phyloP scores from a whole-genome alignment of 176 grass and related monocot species.

The Raddia distichophylla region DNA sequence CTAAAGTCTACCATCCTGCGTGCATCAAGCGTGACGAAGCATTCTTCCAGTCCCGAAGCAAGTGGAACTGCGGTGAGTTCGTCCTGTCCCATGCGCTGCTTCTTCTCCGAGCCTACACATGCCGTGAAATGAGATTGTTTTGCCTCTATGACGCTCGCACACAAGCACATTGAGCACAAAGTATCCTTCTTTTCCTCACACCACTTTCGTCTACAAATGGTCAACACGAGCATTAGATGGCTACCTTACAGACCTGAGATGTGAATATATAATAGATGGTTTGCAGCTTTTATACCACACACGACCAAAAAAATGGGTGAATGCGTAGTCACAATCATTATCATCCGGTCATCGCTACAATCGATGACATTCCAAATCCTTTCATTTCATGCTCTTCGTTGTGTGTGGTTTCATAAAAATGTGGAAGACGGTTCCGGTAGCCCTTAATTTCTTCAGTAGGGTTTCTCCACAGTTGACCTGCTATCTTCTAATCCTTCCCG shows the following conservation, averaged over 20 bases:
- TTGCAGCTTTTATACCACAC: background rate
- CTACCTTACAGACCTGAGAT: background rate
- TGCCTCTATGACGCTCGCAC: background rate
- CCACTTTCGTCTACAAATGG: background rate
- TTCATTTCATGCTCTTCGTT: background rate
- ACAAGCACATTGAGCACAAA: background rate
- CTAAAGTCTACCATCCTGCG: conserved; percentile 94
- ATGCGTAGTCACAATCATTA: background rate
- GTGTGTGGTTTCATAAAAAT: background rate
- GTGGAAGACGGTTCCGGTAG: background rate
- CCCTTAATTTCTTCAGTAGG: background rate
- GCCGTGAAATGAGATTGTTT: background rate
- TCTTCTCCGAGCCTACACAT: background rate
- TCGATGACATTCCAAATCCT: background rate
- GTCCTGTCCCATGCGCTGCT: too few species aligned
- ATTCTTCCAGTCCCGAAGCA: conserved; percentile 75
- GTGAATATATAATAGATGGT: background rate
- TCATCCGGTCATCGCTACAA: background rate
- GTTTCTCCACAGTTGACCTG: background rate
- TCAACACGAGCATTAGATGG: background rate
- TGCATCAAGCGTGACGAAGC: conserved; percentile 87
- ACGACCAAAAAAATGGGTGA: background rate
- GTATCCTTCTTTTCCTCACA: background rate
- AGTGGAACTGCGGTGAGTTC: conserved; percentile 93
- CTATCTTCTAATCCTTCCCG: background rate